Evolutionary conservation across 768 basidiomycete species (phyloP).

Genomic region (Galerina marginata): DNA sequence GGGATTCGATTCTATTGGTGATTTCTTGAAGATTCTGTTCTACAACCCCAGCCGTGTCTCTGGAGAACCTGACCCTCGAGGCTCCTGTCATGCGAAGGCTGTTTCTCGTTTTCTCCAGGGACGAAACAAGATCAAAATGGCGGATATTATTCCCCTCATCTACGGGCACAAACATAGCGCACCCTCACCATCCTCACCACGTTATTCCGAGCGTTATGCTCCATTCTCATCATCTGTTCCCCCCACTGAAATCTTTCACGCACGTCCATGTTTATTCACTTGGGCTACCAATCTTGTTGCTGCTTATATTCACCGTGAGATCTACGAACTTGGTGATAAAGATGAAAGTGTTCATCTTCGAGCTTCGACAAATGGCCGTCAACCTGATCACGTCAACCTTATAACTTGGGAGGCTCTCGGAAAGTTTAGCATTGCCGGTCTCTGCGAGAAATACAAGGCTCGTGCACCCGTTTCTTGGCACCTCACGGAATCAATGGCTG

Average conservation of each 20-base stretch:
- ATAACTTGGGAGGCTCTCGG: conserved; percentile 6
- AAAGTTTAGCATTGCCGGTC: conserved; percentile 19
- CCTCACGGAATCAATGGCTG: conserved; percentile 27
- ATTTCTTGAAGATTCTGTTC: background rate
- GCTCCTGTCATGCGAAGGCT: background rate
- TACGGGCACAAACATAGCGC: conserved; percentile 19
- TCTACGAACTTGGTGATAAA: background rate
- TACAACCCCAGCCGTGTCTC: background rate
- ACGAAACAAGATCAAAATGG: conserved; percentile 17
- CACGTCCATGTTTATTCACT: background rate
- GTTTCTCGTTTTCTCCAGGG: conserved; percentile 20
- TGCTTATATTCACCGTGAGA: background rate
- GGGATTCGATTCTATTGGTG: background rate
- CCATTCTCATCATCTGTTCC: background rate
- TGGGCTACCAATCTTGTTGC: conserved; percentile 1
- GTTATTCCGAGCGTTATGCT: background rate
- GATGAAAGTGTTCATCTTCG: background rate
- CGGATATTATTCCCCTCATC: conserved; percentile 19
- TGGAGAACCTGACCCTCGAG: background rate
- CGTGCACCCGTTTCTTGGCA: conserved; percentile 20
- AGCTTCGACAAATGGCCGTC: background rate
- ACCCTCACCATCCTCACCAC: conserved; percentile 8
- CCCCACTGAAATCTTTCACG: background rate
- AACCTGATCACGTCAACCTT: background rate
- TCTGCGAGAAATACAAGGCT: conserved; percentile 15